Evolutionary conservation across 345 rosid species (phyloP).

Genomic region (Cardamine chenopodiifolia): DNA sequence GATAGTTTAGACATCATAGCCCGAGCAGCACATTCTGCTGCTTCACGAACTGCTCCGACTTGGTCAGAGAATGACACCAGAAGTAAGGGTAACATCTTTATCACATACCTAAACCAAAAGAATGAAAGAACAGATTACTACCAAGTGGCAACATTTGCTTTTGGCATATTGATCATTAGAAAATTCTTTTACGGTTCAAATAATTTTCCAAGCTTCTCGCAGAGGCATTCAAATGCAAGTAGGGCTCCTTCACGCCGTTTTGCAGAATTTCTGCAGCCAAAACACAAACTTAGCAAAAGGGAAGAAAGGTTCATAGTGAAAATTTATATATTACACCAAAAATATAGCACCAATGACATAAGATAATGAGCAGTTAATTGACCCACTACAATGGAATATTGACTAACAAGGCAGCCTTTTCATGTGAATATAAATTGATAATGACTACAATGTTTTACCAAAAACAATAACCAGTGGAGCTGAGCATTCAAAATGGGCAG

Average conservation of each 20-base stretch:
- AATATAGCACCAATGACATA: background rate
- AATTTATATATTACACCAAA: slow-evolving; percentile 2
- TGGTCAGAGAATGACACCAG: slow-evolving; percentile 97
- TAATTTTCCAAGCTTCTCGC: slow-evolving; percentile 89
- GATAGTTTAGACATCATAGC: slow-evolving; percentile 98
- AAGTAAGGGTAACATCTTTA: slow-evolving; percentile 88
- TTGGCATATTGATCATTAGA: slow-evolving; percentile 10
- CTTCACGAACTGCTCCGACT: slow-evolving; percentile 97
- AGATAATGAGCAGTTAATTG: background rate
- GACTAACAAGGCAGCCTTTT: background rate
- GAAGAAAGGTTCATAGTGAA: background rate
- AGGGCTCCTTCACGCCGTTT: slow-evolving; percentile 94
- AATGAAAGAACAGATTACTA: background rate
- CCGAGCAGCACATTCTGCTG: slow-evolving; percentile 98
- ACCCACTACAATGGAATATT: background rate
- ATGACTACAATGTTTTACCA: background rate
- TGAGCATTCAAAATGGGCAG: background rate
- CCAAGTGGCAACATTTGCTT: slow-evolving; percentile 16
- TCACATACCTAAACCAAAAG: slow-evolving; percentile 70
- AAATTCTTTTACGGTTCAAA: slow-evolving; percentile 84
- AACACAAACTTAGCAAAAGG: slow-evolving; percentile 21
- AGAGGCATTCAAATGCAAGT: slow-evolving; percentile 93
- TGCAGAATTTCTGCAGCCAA: slow-evolving; percentile 69
- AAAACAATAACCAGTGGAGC: slow-evolving; percentile 11
- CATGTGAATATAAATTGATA: background rate